Base-by-base conservation (phyloP, 441 rosid species). In the Populus hybrid region DNA sequence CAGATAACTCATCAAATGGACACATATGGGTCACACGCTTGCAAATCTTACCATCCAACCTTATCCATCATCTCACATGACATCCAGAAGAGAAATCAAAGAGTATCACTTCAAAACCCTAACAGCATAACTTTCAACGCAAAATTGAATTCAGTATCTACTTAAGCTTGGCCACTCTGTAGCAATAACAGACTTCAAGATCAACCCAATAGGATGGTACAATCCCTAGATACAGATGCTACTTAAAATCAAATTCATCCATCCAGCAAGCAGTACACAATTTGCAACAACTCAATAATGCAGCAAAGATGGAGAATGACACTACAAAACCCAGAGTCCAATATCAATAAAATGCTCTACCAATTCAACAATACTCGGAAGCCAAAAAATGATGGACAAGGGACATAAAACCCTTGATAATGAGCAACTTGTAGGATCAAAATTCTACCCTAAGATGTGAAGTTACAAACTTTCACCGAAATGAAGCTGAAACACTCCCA, bases 101-200 rank as follows among this genome's bases (percentile, higher is more conserved):
- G 69, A 35, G 53, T 53, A 73, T 40, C 56, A 50, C 63, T 59
- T 29, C 14, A 72, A 65, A 72, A 59, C 50, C 65, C 24, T 45
- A 74, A 63, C 26, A 53, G n/a, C 31, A 29, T 4, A 71, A n/a
- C 42, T 50, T 53, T 53, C 68, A 74, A 29, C 36, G 33, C 31
- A 9, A 59, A 73, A 56, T 38, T 33, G 26, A 36, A 78, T 35
- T 28, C 2, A 14, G 18, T 26, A 21, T 40, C 74, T 64, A 74
- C 77, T 31, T 18, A 45, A 69, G 26, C 76, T 69, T 69, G 70
- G 69, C 66, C 61, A 20, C 69, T 68, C 74, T 70, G 72, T 21
- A 71, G 59, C 74, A 50, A 69, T 7, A 67, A 9, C 81, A 77
- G 69, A 71, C 67, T 33, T 82, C 68, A 69, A 72, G 77, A 76